Conservation (phyloP, 2,329 filamentous ascomycete species). For the Aureobasidium sp. region DNA sequence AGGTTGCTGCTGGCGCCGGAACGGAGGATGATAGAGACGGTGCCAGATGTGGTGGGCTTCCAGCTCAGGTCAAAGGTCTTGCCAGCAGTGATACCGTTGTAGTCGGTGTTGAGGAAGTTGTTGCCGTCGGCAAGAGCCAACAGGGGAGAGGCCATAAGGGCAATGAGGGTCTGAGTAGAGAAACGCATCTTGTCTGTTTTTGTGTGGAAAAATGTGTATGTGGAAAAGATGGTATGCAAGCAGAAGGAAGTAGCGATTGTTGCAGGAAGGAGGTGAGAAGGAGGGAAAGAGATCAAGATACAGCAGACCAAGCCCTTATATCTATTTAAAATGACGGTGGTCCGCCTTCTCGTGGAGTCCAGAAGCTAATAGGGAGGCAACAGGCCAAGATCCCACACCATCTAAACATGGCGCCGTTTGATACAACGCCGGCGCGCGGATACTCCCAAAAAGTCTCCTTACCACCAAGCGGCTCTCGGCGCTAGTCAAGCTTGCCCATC, state of each 20-base stretch:
- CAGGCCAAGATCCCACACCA: constrained; percentile 2
- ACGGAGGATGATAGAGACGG: constrained; percentile 42
- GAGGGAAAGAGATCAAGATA: neutral
- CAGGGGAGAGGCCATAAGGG: constrained; percentile 36
- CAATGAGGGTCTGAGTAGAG: constrained; percentile 33
- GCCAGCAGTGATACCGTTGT: constrained; percentile 36
- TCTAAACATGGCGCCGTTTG: constrained; percentile 8
- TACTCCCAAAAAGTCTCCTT: neutral
- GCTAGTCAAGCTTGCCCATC: neutral
- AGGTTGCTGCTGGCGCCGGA: constrained; percentile 32
- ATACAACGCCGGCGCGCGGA: constrained; percentile 3
- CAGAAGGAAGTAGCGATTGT: neutral
- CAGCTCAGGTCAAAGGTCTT: constrained; percentile 39
- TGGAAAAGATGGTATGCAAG: neutral
- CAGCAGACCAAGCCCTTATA: neutral
- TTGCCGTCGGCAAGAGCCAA: constrained; percentile 26
- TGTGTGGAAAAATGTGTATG: neutral
- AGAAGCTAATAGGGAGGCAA: constrained; percentile 6
- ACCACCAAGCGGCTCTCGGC: neutral
- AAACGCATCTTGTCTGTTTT: constrained; percentile 35
- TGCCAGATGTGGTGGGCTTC: constrained; percentile 40
- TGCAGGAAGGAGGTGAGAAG: neutral
- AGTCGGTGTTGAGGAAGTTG: constrained; percentile 37
- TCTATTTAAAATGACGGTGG: constrained; percentile 5
- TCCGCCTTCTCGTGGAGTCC: neutral